Percentiles rank a stretch among this genome's conserved stretches.
Conservation (phyloP, 805 yeast genomes). For the Blastobotrys terrestris region DNA sequence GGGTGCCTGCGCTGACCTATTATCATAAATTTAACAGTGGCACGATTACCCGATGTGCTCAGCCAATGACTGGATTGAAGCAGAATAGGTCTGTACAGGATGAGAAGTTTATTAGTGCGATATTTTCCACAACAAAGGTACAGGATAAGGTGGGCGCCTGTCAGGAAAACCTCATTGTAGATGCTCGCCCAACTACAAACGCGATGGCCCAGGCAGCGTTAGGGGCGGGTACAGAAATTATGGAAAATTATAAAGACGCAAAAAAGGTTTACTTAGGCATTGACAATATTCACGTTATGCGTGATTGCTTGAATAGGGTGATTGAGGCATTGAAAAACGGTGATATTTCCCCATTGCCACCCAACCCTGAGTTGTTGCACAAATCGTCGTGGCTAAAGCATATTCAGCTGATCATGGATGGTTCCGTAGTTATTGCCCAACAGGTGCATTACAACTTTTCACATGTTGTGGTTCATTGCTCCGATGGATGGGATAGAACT, state of each 20-base stretch:
- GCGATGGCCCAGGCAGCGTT: conserved; percentile 95
- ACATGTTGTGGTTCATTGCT: conserved; percentile 84
- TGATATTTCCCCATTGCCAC: conserved; percentile 49
- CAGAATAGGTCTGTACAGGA: conserved; percentile 88
- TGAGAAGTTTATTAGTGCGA: conserved; percentile 71
- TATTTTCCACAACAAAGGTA: conserved; percentile 53
- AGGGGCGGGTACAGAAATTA: conserved; percentile 96
- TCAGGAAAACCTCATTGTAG: conserved; percentile 67
- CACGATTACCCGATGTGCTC: conserved; percentile 82
- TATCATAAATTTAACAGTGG: conserved; percentile 56
- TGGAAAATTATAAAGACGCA: conserved; percentile 74
- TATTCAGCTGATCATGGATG: conserved; percentile 57
- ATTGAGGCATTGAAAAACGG: conserved; percentile 59
- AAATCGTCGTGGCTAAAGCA: conserved; percentile 79
- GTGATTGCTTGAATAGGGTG: conserved; percentile 69
- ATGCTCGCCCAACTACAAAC: conserved; percentile 87
- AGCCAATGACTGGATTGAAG: conserved; percentile 86
- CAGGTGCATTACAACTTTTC: conserved; percentile 79
- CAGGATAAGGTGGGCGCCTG: conserved; percentile 28
- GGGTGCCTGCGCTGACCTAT: conserved; percentile 80
- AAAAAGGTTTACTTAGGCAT: conserved; percentile 77
- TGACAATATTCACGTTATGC: conserved; percentile 92
- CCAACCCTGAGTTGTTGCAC: conserved; percentile 50
- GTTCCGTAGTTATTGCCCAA: conserved; percentile 71
- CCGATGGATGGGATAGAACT: conserved; percentile 99